Evolutionary conservation across 2,329 filamentous ascomycete genomes (phyloP).

Genomic region (Aspergillus hiratsukae): DNA sequence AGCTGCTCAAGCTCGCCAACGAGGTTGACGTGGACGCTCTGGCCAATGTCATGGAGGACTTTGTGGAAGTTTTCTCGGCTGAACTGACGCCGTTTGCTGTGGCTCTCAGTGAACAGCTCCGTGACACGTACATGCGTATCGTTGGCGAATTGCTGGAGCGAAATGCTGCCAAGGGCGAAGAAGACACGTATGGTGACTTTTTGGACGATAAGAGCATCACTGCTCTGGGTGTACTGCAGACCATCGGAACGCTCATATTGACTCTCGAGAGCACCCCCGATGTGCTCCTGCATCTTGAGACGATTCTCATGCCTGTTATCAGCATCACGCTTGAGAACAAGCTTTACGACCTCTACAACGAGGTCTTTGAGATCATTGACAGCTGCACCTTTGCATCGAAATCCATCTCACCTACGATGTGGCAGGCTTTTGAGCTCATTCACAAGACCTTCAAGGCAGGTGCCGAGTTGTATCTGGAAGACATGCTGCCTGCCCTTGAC

Average conservation of each 20-base stretch:
- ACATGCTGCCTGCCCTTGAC: constrained; percentile 96
- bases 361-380: constrained; percentile 98
- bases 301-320: constrained; percentile 94
- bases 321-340: constrained; percentile 96
- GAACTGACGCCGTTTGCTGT: constrained; percentile 97
- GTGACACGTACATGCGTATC: constrained; percentile 93
- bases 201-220: constrained; percentile 98
- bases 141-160: constrained; percentile 87
- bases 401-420: constrained; percentile 93
- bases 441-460: constrained; percentile 96
- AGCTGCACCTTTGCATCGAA: constrained; percentile 98
- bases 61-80: constrained; percentile 96
- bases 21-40: constrained; percentile 96
- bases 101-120: constrained; percentile 88
- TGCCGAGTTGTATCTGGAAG: constrained; percentile 93
- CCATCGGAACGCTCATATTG: constrained; percentile 93
- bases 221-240: constrained; percentile 90
- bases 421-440: constrained; percentile 95
- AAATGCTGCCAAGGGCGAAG: constrained; percentile 68
- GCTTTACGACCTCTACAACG: constrained; percentile 95
- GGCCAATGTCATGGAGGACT: constrained; percentile 99
- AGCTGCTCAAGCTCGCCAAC: constrained; percentile 92
- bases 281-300: constrained; percentile 88
- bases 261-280: constrained; percentile 96
- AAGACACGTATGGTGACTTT: constrained; percentile 82